phyloP scores from a whole-genome alignment of 106 monocot genomes.

The Dendrobium officinale region DNA sequence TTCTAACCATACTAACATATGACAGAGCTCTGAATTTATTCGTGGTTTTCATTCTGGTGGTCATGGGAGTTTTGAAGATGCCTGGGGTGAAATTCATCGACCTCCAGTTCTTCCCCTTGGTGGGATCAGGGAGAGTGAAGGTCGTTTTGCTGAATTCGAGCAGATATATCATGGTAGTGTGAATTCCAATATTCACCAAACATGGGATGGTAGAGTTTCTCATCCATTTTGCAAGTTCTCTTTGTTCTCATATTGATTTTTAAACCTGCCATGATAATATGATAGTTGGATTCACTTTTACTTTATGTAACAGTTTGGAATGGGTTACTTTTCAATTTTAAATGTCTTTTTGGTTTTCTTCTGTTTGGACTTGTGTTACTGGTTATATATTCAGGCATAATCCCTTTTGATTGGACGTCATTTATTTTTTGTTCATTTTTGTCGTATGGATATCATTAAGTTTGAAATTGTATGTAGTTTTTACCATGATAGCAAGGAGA shows the following conservation, averaged over 20 bases:
- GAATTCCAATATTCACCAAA: constrained; percentile 22
- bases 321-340: background rate
- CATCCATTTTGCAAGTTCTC: background rate
- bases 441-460: background rate
- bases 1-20: constrained; percentile 9
- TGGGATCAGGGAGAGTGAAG: constrained; percentile 26
- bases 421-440: background rate
- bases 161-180: constrained; percentile 42
- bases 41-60: constrained; percentile 34
- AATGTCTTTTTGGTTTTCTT: background rate
- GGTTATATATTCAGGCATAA: background rate
- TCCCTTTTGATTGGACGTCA: background rate
- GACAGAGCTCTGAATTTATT: constrained; percentile 53
- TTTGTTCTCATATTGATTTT: background rate
- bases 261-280: background rate
- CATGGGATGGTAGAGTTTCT: constrained; percentile 41
- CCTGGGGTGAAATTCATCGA: constrained; percentile 47
- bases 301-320: background rate
- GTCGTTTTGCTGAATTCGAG: constrained; percentile 40
- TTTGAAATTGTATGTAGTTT: background rate
- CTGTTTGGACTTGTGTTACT: background rate
- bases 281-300: background rate
- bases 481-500: background rate
- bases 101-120: constrained; percentile 23
- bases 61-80: constrained; percentile 44